Conservation (phyloP, 2,329 filamentous ascomycete genomes). For the Laburnicola sp. region DNA sequence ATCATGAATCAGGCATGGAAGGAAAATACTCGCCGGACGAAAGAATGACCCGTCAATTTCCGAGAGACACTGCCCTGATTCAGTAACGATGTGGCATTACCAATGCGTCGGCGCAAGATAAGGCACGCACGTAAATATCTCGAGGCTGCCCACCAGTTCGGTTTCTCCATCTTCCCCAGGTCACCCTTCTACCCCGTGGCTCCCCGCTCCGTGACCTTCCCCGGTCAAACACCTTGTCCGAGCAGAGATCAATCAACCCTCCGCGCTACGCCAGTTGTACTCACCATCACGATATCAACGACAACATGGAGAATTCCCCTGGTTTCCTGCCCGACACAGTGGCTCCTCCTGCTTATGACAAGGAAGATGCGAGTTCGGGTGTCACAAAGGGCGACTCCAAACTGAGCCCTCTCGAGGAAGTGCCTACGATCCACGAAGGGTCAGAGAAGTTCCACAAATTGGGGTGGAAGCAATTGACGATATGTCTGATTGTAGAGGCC, state of each 20-base stretch:
- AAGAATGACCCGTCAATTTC: constrained; percentile 8
- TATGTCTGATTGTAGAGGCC: constrained; percentile 56
- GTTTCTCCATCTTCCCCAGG: constrained; percentile 4
- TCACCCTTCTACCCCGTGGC: neutral
- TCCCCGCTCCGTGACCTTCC: neutral
- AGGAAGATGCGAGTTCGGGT: constrained; percentile 29
- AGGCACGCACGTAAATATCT: constrained; percentile 7
- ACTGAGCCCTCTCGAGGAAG: constrained; percentile 33
- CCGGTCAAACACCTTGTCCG: neutral
- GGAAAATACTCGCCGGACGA: neutral
- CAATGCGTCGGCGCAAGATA: constrained; percentile 10
- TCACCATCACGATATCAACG: neutral
- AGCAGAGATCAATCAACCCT: neutral
- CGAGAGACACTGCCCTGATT: constrained; percentile 7
- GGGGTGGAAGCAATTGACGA: constrained; percentile 56
- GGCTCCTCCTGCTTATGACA: constrained; percentile 25
- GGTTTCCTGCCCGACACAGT: constrained; percentile 9
- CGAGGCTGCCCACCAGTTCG: neutral
- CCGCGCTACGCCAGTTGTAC: neutral
- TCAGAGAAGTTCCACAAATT: constrained; percentile 47
- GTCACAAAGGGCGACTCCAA: constrained; percentile 42
- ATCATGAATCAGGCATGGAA: neutral
- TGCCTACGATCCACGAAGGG: constrained; percentile 40
- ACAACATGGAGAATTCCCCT: neutral
- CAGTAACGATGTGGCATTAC: constrained; percentile 11